Base-by-base conservation (phyloP, 2,329 filamentous ascomycete species). In the Exophiala oligosperma region DNA sequence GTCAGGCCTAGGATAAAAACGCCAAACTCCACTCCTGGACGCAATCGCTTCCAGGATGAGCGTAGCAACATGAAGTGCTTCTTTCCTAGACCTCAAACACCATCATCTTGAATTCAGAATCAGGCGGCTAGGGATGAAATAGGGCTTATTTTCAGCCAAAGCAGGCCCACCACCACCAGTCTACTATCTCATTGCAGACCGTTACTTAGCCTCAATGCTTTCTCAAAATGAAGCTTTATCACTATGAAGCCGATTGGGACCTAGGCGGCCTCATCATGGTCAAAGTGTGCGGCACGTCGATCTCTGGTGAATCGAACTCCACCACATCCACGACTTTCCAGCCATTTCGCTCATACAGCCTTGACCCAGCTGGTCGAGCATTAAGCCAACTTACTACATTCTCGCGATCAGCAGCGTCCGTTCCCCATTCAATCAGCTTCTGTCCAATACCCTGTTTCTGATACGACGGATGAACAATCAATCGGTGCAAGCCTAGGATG, bases 331-430 rank as follows among this genome's bases (percentile, higher is more conserved):
- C 32, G 7, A 51, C 49, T 37, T 59, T 52, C 57, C 56, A 65
- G 2, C 63, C 63, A 44, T 56, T 57, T 11, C 52, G 47, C 37
- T 60, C 52, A 41, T 65, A 65, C 49, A 65, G 21, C 43, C 28
- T 60, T 11, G 49, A 56, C 24, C 57, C 63, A n/a, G 59, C 58
- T 14, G 63, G 63, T 26, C 63, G 56, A 21, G 56, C 41, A 53
- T 58, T 58, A 37, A 65, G 48, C 58, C 59, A 65, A 32, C 44
- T 24, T 4, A 62, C 63, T 29, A 65, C 53, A 43, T 65, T 64
- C 55, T 64, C 58, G 38, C 55, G 35, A 35, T 65, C 63, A 4
- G 61, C 63, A 11, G 40, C 54, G 35, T 62, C 56, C 3, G 61
- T 47, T 4, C 61, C 61, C 55, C 61, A 63, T 38, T 64, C 43